Evolutionary conservation across 108 stramenopile genomes (phyloP), one percentile per base, ranked within the genome.

Genomic region (Thalassiosira profunda): DNA sequence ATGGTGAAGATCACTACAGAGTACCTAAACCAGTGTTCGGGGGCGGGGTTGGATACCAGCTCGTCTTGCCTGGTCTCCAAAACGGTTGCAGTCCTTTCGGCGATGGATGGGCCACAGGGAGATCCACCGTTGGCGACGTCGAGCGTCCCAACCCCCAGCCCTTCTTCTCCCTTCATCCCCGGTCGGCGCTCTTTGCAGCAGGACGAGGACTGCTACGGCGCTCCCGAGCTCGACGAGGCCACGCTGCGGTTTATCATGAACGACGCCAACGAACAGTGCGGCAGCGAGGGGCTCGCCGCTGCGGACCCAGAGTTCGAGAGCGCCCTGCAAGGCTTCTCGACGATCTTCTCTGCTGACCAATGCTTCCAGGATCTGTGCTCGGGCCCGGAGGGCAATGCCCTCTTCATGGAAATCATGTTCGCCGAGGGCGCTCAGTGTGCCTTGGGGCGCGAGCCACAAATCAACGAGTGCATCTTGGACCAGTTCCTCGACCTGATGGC

Each of bases 341-440:
- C 18, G 8, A 57, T 76, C 11, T 56, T 67, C 23, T 46, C 54
- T 21, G 58, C 75, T 23, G 53, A 68, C n/a, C 37, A 25, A 5
- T 76, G 75, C 26, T 76, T 66, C 67, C 37, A 29, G 4, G 35
- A 43, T 12, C 67, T 76, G 36, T 76, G 75, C 55, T 66, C 40
- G 44, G 63, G 63, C 57, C n/a, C n/a, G n/a, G 38, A 30, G 48
- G 62, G 44, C 11, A 63, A 61, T 35, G 45, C 38, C 15, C 55
- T 30, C 12, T 48, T 68, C 8, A 7, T 62, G 10, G 58, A 31
- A 33, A 54, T 76, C 0, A 34, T 76, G 18, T 63, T 67, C 30
- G 58, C 63, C 41, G 67, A 68, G 33, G 28, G 57, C 25, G 66
- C 52, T 3, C 25, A 30, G 18, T 76, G 75, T 37, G 75, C 75